These are phyloP conservation scores for Scheffersomyces quercinus DNA, from an alignment of 1,139 yeast genomes.

Conservation along the genomic window DNA sequence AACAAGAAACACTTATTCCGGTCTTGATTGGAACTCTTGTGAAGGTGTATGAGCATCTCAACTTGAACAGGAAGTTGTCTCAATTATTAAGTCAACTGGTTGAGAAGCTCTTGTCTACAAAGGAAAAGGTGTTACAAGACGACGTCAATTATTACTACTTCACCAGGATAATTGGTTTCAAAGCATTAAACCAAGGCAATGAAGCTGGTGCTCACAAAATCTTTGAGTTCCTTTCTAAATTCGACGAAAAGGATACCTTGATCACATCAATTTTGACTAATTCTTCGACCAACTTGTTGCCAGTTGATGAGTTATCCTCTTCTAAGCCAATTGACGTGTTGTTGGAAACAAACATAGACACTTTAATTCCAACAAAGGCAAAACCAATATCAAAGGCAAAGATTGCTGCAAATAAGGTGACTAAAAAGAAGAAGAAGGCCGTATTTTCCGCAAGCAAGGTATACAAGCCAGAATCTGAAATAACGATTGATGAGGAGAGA, in stretches of 20 bases:
- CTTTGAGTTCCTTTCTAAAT: conserved; percentile 29
- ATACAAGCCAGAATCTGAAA: conserved; percentile 30
- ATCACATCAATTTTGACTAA: conserved; percentile 31
- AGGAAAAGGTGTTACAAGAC: conserved; percentile 20
- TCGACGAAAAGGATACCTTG: conserved; percentile 32
- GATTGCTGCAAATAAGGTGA: conserved; percentile 14
- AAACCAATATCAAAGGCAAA: conserved; percentile 2
- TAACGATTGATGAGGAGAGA: conserved; percentile 58
- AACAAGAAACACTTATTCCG: conserved; percentile 29
- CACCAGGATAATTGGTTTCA: conserved; percentile 50
- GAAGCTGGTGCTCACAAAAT: conserved; percentile 29
- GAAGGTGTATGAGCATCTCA: conserved; percentile 44
- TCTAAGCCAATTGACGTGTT: conserved; percentile 27
- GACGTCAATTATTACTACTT: conserved; percentile 32
- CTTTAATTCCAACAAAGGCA: conserved; percentile 2
- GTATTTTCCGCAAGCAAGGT: conserved; percentile 41
- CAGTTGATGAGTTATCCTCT: conserved; percentile 37
- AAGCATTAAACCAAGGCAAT: conserved; percentile 37
- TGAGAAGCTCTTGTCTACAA: conserved; percentile 19
- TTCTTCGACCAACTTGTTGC: conserved; percentile 24
- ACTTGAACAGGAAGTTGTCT: conserved; percentile 24
- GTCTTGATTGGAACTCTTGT: conserved; percentile 48
- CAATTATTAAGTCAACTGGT: conserved; percentile 25
- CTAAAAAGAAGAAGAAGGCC: conserved; percentile 28
- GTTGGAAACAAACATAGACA: conserved; percentile 23